A percentile compares a stretch with the other conserved stretches of the same genome.
Evolutionary conservation across 2,329 filamentous ascomycete species (phyloP).

Genomic region (Diaporthe vaccinii): DNA sequence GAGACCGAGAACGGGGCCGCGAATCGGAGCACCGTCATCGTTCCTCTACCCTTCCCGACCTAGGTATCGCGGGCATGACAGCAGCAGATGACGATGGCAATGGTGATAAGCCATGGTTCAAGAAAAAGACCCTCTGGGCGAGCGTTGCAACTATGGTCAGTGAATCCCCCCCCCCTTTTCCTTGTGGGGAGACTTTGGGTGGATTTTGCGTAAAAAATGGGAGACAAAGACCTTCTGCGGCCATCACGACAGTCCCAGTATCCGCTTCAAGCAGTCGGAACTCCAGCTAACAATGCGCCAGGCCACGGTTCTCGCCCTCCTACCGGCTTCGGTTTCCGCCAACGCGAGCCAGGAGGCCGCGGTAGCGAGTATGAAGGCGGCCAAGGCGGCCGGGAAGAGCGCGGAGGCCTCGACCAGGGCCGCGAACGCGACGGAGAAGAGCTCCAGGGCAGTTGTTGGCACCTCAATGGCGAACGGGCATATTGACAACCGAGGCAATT

Average conservation of each 20-base stretch:
- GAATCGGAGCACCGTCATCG: not conserved
- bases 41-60: slow-evolving; percentile 1
- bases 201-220: not conserved
- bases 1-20: not conserved
- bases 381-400: slow-evolving; percentile 26
- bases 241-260: not conserved
- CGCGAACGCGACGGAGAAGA: slow-evolving; percentile 32
- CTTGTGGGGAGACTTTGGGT: not conserved
- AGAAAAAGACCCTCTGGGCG: slow-evolving; percentile 35
- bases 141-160: slow-evolving; percentile 32
- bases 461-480: slow-evolving; percentile 32
- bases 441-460: slow-evolving; percentile 28
- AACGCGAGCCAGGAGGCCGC: slow-evolving; percentile 34
- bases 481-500: slow-evolving; percentile 23
- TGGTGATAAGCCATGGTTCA: slow-evolving; percentile 35
- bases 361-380: slow-evolving; percentile 29
- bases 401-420: slow-evolving; percentile 26
- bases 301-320: slow-evolving; percentile 29
- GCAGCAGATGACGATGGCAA: slow-evolving; percentile 11
- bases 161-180: not conserved
- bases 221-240: not conserved
- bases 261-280: not conserved
- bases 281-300: not conserved
- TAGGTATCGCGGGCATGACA: not conserved
- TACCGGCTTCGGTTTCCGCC: slow-evolving; percentile 27